Evolutionary conservation across 1,284 basidiomycete species (phyloP).

Genomic region (Anthracocystis walkeri): DNA sequence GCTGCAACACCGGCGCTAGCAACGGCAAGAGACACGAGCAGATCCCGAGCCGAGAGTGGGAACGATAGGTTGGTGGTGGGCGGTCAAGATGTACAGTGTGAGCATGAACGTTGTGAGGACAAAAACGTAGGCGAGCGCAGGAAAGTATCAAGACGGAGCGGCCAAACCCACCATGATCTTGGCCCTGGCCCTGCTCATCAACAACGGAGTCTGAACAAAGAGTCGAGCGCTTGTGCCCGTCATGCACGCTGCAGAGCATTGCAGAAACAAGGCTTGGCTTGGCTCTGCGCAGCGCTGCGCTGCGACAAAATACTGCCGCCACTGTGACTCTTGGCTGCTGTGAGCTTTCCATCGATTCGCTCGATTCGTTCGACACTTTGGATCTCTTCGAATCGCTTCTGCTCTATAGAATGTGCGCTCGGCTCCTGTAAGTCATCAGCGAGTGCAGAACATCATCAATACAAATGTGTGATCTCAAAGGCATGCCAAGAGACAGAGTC

Average conservation of each 20-base stretch:
- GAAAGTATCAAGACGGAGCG: background rate
- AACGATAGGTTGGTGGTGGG: slow-evolving; percentile 1
- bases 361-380: background rate
- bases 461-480: background rate
- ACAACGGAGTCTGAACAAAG: background rate
- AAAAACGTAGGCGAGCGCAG: background rate
- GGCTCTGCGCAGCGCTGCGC: background rate
- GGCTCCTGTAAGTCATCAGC: too few species aligned
- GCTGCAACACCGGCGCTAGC: slow-evolving; percentile 1
- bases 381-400: too few species aligned
- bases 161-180: slow-evolving; percentile 3
- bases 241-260: slow-evolving; percentile 14
- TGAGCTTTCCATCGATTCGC: background rate
- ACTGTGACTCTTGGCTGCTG: background rate
- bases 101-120: background rate
- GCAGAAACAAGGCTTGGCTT: slow-evolving; percentile 14
- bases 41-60: background rate
- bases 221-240: background rate
- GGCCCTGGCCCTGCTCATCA: background rate
- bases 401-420: too few species aligned
- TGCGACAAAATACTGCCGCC: background rate
- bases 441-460: background rate
- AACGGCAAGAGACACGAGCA: slow-evolving; percentile 2
- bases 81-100: background rate
- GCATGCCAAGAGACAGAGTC: background rate